phyloP scores from a whole-genome alignment of 176 grass and related monocot genomes.

The Chloris gayana region DNA sequence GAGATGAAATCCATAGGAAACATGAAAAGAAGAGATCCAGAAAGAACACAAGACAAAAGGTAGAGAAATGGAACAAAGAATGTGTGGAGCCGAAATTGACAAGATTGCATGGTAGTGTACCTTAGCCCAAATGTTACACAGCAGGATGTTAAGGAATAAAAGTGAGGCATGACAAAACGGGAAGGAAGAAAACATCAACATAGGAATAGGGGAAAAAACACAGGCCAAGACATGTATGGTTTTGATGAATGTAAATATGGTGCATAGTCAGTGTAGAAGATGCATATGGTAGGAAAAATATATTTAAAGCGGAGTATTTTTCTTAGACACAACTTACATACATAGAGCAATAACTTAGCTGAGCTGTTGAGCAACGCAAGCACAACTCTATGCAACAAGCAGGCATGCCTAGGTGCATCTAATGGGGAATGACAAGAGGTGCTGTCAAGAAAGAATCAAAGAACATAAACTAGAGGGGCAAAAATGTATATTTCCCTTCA shows the following conservation, averaged over 20 bases:
- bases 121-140: not conserved
- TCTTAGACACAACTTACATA: not conserved
- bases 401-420: not conserved
- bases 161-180: not conserved
- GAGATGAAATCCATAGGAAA: too few relatives aligned
- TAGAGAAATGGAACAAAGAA: not conserved
- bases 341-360: not conserved
- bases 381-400: not conserved
- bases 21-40: too few relatives aligned
- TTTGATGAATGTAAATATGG: conserved; percentile 10
- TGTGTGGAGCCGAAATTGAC: not conserved
- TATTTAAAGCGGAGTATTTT: not conserved
- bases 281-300: not conserved
- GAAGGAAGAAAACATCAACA: not conserved
- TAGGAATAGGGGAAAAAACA: not conserved
- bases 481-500: not conserved
- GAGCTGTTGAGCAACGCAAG: not conserved
- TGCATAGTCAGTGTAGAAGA: conserved; percentile 6
- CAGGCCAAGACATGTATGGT: not conserved
- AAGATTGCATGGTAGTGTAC: not conserved
- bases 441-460: not conserved
- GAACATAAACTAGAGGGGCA: not conserved
- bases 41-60: too few relatives aligned
- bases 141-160: not conserved
- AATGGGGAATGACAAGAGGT: not conserved